Base-by-base conservation (phyloP, 352 stramenopile genomes). In the Globisporangium yorkense region DNA sequence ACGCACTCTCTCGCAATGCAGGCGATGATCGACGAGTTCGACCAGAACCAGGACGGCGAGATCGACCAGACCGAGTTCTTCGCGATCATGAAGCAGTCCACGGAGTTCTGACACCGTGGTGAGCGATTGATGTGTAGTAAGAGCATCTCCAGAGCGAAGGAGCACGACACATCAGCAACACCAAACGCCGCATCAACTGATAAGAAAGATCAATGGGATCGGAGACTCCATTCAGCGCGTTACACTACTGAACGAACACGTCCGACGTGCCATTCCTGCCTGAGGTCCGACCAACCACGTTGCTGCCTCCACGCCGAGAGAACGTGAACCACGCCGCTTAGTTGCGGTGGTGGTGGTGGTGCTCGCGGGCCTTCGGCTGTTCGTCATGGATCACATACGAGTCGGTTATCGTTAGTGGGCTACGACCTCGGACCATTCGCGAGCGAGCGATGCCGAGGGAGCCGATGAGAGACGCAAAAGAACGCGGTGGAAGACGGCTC, bases 1-100 rank as follows among this genome's bases (percentile, higher is more conserved):
- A 39, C 29, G 3, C 0, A 41, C 6, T 31, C 0, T 16, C 18
- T 59, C 29, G 54, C 12, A 16, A 1, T 57, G 3, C 65, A 96
- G 73, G 91, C 89, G 4, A 98, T 98, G 93, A 97, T 98, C 57
- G 91, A 98, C 52, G 91, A 98, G 72, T 98, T 98, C 51, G 92
- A 98, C 59, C 75, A 94, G 50, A 93, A 97, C 62, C 83, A 97
- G 58, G 91, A 98, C 65, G 92, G 91, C 47, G 83, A 92, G 61
- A 97, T 98, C 61, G 84, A 80, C 56, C 66, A 84, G 47, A 78
- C 94, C 50, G 92, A 98, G 67, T 98, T 98, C 62, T 88, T 92
- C 49, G 68, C 77, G 51, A 92, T 92, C 58, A 94, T 94, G 83
- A 94, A 92, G 62, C 79, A 93, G 57, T 90, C 79, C 4, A 88